Percentiles rank a stretch among this genome's conserved stretches.
These are phyloP conservation scores for Skeletonema grethae DNA, from an alignment of 108 stramenopile genomes.

Conservation along the genomic window DNA sequence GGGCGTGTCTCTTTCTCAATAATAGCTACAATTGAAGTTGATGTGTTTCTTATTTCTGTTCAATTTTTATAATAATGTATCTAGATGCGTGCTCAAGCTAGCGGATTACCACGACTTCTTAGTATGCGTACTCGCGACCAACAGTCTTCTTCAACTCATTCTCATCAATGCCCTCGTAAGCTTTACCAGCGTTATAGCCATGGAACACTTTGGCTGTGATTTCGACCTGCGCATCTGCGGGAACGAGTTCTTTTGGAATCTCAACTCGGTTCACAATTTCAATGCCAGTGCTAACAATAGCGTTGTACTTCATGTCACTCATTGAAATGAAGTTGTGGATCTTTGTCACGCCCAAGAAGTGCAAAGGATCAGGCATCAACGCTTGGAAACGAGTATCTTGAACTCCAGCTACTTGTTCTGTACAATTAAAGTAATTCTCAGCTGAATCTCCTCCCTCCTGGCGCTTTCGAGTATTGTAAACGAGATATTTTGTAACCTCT, in stretches of 20 bases:
- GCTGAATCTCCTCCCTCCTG: slow-evolving; percentile 96
- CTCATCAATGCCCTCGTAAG: slow-evolving; percentile 87
- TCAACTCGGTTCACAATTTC: slow-evolving; percentile 98
- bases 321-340: slow-evolving; percentile 98
- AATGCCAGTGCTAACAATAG: slow-evolving; percentile 95
- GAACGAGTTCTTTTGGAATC: slow-evolving; percentile 97
- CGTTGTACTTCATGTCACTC: slow-evolving; percentile 99
- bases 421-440: slow-evolving; percentile 97
- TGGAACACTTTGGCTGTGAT: slow-evolving; percentile 98
- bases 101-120: neutral
- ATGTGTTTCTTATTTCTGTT: neutral
- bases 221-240: slow-evolving; percentile 98
- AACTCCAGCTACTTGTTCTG: slow-evolving; percentile 94
- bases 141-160: slow-evolving; percentile 82
- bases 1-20: neutral
- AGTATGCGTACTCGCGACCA: slow-evolving; percentile 88
- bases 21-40: too few relatives aligned
- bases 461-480: slow-evolving; percentile 98
- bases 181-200: slow-evolving; percentile 96
- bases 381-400: slow-evolving; percentile 98
- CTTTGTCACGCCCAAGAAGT: slow-evolving; percentile 94
- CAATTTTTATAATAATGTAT: neutral
- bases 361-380: slow-evolving; percentile 98
- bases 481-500: slow-evolving; percentile 98
- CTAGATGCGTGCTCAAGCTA: neutral